These are phyloP conservation scores for Amaranthus hypochondriacus DNA, from an alignment of 148 eudicot genomes.

Conservation along the genomic window DNA sequence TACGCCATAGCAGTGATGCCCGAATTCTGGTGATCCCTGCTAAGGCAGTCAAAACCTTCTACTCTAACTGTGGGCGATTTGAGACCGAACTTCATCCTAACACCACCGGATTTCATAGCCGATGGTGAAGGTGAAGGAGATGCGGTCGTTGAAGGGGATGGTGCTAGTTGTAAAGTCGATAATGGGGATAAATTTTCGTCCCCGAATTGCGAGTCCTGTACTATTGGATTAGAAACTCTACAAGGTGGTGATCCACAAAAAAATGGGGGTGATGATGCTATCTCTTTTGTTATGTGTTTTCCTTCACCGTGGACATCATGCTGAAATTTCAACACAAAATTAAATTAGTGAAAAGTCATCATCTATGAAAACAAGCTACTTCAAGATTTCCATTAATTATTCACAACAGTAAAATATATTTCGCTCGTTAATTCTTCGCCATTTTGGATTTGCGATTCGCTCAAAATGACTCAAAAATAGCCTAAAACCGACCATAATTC, in stretches of 20 bases:
- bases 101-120: conserved; percentile 38
- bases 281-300: conserved; percentile 25
- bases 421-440: too few relatives aligned
- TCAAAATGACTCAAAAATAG: too few relatives aligned
- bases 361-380: too few relatives aligned
- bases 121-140: conserved; percentile 42
- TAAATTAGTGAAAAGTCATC: too few relatives aligned
- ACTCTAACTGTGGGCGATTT: conserved; percentile 55
- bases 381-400: too few relatives aligned
- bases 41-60: conserved; percentile 61
- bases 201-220: conserved; percentile 41
- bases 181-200: conserved; percentile 33
- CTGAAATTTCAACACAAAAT: neutral
- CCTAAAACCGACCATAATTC: too few relatives aligned
- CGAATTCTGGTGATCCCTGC: conserved; percentile 49
- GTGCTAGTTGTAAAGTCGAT: conserved; percentile 32
- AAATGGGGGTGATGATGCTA: conserved; percentile 45
- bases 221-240: conserved; percentile 54
- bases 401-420: too few relatives aligned
- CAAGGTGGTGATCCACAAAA: conserved; percentile 54
- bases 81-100: conserved; percentile 45
- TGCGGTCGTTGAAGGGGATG: conserved; percentile 30
- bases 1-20: conserved; percentile 51
- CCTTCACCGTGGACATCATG: conserved; percentile 40
- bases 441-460: too few relatives aligned